Conservation (phyloP, 2,329 filamentous ascomycete genomes). For the Fusarium solani-melongenae region DNA sequence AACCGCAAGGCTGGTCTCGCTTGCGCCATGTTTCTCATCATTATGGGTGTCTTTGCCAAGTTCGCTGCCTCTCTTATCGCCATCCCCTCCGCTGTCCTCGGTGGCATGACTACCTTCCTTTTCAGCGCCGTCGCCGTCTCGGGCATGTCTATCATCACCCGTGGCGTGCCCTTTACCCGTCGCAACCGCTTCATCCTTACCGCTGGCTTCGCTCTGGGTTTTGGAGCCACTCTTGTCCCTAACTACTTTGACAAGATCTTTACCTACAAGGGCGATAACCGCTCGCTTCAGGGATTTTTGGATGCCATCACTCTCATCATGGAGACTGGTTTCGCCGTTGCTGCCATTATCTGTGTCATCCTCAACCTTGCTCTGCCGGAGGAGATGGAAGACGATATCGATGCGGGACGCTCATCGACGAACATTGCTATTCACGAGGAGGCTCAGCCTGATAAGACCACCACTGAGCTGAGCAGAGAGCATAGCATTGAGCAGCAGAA, state of each 20-base stretch:
- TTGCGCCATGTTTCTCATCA: constrained; percentile 78
- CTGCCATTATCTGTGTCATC: constrained; percentile 77
- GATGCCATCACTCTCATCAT: constrained; percentile 79
- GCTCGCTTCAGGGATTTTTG: constrained; percentile 76
- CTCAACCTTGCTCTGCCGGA: constrained; percentile 80
- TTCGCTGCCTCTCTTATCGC: constrained; percentile 83
- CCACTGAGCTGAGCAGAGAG: constrained; percentile 29
- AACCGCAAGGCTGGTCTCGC: constrained; percentile 85
- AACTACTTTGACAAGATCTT: constrained; percentile 78
- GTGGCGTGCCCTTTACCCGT: constrained; percentile 77
- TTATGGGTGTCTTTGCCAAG: constrained; percentile 87
- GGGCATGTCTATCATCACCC: constrained; percentile 79
- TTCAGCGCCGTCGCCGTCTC: constrained; percentile 82
- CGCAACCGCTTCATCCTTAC: constrained; percentile 87
- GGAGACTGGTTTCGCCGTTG: constrained; percentile 80
- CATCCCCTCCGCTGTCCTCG: constrained; percentile 75
- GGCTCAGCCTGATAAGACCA: constrained; percentile 11
- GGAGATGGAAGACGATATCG: constrained; percentile 74
- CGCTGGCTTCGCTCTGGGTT: constrained; percentile 77
- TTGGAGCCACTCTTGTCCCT: constrained; percentile 74
- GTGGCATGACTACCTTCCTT: constrained; percentile 83
- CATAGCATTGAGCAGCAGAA: constrained; percentile 37
- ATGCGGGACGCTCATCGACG: constrained; percentile 35
- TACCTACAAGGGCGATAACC: constrained; percentile 76
- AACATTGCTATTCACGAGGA: constrained; percentile 29